Conservation (phyloP, 2,329 filamentous ascomycete genomes). For the Magnaporthiopsis incrustans region DNA sequence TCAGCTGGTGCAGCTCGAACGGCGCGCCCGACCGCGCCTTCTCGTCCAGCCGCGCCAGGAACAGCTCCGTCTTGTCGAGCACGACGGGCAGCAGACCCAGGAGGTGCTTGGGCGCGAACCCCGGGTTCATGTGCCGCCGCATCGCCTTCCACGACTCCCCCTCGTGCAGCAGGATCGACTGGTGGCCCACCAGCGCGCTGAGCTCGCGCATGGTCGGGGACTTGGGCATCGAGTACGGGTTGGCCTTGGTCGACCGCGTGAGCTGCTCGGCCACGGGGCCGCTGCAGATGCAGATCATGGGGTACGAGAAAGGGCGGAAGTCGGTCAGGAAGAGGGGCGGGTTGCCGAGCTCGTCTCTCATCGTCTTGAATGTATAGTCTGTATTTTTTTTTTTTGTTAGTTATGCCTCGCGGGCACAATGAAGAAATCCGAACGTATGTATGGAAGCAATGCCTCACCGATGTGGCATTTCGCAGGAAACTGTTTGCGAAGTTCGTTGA, state of each 20-base stretch:
- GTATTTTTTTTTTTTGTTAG: neutral
- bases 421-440: too few species aligned
- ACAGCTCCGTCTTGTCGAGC: conserved; percentile 24
- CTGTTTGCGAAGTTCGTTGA: conserved; percentile 12
- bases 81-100: conserved; percentile 27
- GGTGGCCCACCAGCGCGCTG: conserved; percentile 16
- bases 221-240: conserved; percentile 25
- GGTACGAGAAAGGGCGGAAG: conserved; percentile 23
- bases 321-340: conserved; percentile 27
- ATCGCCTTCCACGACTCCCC: conserved; percentile 23
- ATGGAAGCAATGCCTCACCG: neutral
- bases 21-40: conserved; percentile 18
- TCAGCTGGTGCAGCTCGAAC: conserved; percentile 21
- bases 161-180: conserved; percentile 17
- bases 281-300: conserved; percentile 24
- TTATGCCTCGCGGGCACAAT: neutral
- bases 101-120: conserved; percentile 30
- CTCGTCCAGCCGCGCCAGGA: conserved; percentile 22
- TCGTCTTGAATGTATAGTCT: conserved; percentile 19
- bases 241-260: conserved; percentile 21
- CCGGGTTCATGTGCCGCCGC: conserved; percentile 28
- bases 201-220: conserved; percentile 20
- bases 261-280: conserved; percentile 30
- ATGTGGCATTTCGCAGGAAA: neutral
- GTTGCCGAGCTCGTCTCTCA: conserved; percentile 21